These are phyloP conservation scores for Candida boleticola DNA, from an alignment of 805 yeast species.

Conservation along the genomic window DNA sequence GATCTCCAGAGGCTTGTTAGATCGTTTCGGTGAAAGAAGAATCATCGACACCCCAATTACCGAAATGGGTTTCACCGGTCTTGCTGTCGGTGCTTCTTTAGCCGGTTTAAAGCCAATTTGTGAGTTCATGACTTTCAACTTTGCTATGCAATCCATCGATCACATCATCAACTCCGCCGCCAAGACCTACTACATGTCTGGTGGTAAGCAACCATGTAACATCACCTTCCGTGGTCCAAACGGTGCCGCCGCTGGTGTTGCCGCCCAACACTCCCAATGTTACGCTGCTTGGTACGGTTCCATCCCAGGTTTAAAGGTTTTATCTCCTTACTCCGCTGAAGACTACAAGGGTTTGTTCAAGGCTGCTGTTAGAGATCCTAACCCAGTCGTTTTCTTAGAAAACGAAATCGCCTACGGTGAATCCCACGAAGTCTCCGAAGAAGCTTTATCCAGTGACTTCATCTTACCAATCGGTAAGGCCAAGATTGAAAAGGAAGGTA, in stretches of 20 bases:
- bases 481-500: conserved; percentile 90
- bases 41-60: conserved; percentile 97
- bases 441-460: conserved; percentile 83
- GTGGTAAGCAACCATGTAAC: conserved; percentile 97
- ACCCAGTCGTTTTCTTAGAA: conserved; percentile 94
- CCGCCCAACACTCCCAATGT: conserved; percentile 98
- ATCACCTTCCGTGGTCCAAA: conserved; percentile 99
- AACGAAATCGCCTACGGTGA: conserved; percentile 95
- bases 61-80: conserved; percentile 97
- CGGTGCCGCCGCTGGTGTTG: conserved; percentile 99
- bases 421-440: conserved; percentile 84
- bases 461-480: conserved; percentile 94
- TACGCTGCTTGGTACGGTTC: conserved; percentile 97
- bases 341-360: conserved; percentile 94
- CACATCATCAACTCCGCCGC: conserved; percentile 98
- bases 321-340: conserved; percentile 93
- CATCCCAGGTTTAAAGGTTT: conserved; percentile 96
- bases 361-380: conserved; percentile 98
- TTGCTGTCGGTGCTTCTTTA: conserved; percentile 94
- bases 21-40: conserved; percentile 91
- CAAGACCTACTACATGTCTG: conserved; percentile 98
- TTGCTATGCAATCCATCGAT: conserved; percentile 99
- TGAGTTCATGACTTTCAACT: conserved; percentile 99
- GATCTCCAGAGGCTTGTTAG: conserved; percentile 91
- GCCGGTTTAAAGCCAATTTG: conserved; percentile 95